A percentile compares a stretch with the other conserved stretches of the same genome.
Conservation (phyloP, 495 filamentous ascomycete genomes). For the Penicillium antarcticum region DNA sequence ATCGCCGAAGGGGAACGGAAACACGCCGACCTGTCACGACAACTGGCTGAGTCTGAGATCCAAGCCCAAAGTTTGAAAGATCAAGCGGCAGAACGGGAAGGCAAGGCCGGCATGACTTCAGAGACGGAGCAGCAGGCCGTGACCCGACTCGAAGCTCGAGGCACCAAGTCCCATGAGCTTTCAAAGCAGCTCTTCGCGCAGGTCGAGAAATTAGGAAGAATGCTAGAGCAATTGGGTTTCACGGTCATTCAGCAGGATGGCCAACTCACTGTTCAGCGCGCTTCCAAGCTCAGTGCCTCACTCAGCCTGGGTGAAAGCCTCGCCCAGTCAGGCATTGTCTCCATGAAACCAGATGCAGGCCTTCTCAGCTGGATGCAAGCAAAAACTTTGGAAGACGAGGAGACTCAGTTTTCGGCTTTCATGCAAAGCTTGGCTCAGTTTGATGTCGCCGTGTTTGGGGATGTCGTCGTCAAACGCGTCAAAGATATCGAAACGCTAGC, state of each 20-base stretch:
- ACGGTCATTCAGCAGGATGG: slow-evolving; percentile 70
- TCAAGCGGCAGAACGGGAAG: slow-evolving; percentile 58
- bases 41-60: slow-evolving; percentile 63
- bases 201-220: slow-evolving; percentile 67
- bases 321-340: slow-evolving; percentile 55
- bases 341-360: slow-evolving; percentile 55
- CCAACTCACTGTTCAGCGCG: slow-evolving; percentile 71
- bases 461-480: slow-evolving; percentile 77
- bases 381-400: slow-evolving; percentile 61
- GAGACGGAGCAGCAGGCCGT: slow-evolving; percentile 46
- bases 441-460: slow-evolving; percentile 76
- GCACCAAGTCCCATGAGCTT: slow-evolving; percentile 69
- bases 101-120: slow-evolving; percentile 51
- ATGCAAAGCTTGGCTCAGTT: slow-evolving; percentile 68
- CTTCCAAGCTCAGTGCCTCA: slow-evolving; percentile 60
- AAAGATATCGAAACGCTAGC: slow-evolving; percentile 88
- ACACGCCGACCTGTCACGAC: slow-evolving; percentile 55
- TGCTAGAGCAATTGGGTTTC: slow-evolving; percentile 85
- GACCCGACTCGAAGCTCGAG: slow-evolving; percentile 58
- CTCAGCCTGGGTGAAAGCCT: slow-evolving; percentile 58
- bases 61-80: slow-evolving; percentile 64
- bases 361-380: slow-evolving; percentile 77
- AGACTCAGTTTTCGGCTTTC: slow-evolving; percentile 66
- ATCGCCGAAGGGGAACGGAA: slow-evolving; percentile 67
- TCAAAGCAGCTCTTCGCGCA: slow-evolving; percentile 76